Conservation (phyloP, 2,329 filamentous ascomycete genomes). For the Pseudocercospora fuligena region DNA sequence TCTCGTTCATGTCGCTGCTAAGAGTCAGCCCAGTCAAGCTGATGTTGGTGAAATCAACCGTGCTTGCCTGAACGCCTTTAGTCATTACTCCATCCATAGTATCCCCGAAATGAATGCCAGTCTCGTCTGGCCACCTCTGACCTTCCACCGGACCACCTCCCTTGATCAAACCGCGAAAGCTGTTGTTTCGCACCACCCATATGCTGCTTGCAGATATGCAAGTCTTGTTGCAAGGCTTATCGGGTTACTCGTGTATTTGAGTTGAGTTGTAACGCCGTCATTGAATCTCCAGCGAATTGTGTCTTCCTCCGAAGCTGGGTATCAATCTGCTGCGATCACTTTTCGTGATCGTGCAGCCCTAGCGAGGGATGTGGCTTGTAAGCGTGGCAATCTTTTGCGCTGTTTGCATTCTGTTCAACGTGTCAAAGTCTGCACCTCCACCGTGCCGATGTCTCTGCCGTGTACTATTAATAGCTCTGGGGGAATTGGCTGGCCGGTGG, state of each 20-base stretch:
- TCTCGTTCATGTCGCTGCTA: background rate
- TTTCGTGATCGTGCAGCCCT: background rate
- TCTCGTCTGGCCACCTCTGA: background rate
- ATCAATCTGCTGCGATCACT: background rate
- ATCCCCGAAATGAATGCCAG: background rate
- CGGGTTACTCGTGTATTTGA: background rate
- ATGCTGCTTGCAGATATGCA: background rate
- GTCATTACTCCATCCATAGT: background rate
- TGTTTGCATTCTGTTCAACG: slow-evolving; percentile 4
- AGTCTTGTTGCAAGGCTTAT: background rate
- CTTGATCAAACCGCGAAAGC: background rate
- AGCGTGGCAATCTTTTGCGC: background rate
- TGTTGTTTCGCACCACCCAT: background rate
- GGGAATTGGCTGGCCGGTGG: slow-evolving; percentile 63
- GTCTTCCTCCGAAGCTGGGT: background rate
- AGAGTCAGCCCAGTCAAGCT: background rate
- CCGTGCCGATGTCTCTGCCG: slow-evolving; percentile 2
- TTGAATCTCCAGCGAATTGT: background rate
- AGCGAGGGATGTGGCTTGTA: background rate
- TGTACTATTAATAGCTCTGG: slow-evolving; percentile 53
- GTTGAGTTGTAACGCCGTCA: background rate
- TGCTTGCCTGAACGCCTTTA: slow-evolving; percentile 6
- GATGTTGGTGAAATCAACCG: background rate
- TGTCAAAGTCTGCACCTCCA: background rate
- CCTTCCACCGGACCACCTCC: no score